Evolutionary conservation across 495 filamentous ascomycete genomes (phyloP), one percentile per base, ranked within the genome.

Genomic region (Astrothelium subdiscretum): DNA sequence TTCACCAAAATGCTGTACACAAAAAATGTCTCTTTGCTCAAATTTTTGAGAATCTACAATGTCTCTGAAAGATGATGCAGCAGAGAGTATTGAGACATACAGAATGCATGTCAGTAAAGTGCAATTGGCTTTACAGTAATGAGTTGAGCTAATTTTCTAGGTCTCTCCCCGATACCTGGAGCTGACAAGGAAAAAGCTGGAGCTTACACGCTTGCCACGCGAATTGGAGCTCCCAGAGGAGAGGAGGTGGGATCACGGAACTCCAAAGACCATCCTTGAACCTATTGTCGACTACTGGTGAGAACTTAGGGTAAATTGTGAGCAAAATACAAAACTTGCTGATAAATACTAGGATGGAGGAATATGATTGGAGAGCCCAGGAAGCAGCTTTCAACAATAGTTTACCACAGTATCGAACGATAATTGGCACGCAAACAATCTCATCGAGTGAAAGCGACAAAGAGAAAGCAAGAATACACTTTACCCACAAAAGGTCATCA

Each of bases 321-420:
- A 1, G 18, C 18, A 5, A 5, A 43, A 29, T 6, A 29, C 15
- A 26, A 11, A 3, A 31, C n/a, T 20, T 27, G 20, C 40, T 61
- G 12, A 61, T 31, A 20, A 27, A 59, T 31, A 4, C 40, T 61
- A 85, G 83, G 83, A 73, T 82, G 6, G 83, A 85, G 59, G 68
- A 75, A 44, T 87, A 87, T 70, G 75, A 78, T 64, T 88, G 85
- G 84, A 76, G 84, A 32, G 70, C 72, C 5, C 74, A 80, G 60
- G 85, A 88, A 69, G 65, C 72, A 15, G 67, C 69, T 32, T 72
- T 85, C 65, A 87, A 88, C 70, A 67, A 66, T 15, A 67, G 74
- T 0, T 70, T 86, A 31, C 84, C 82, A 2, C 84, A 88, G 71
- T 87, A 79, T 69, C 78, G 82, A 22, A 84, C 82, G 11, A 71